A percentile compares a stretch with the other conserved stretches of the same genome.
phyloP scores from a whole-genome alignment of 1,284 basidiomycete species.

The Athelia psychrophila region DNA sequence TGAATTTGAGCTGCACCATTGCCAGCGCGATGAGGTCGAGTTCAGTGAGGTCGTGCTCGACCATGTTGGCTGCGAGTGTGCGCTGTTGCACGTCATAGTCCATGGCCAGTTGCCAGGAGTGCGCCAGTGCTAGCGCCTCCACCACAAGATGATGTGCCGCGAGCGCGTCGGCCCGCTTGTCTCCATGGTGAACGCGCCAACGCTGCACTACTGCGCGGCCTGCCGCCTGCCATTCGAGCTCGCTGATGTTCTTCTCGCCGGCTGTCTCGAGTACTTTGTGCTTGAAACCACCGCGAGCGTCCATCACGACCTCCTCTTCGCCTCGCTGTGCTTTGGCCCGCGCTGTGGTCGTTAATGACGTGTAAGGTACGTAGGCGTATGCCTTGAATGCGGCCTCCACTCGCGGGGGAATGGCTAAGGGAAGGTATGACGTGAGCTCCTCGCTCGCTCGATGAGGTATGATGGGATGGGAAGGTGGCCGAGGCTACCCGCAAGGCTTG shows the following conservation, averaged over 20 bases:
- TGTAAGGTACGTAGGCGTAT: slow-evolving; percentile 18
- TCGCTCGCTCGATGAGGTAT: not conserved
- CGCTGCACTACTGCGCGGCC: not conserved
- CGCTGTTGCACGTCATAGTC: slow-evolving; percentile 27
- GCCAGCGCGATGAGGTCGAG: not conserved
- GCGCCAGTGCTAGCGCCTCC: slow-evolving; percentile 2
- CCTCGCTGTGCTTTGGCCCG: slow-evolving; percentile 9
- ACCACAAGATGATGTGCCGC: slow-evolving; percentile 13
- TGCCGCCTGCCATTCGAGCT: slow-evolving; percentile 9
- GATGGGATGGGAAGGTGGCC: not conserved
- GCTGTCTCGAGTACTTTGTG: slow-evolving; percentile 5
- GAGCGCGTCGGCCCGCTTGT: not conserved
- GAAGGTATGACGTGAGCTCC: not conserved
- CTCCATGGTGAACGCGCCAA: not conserved
- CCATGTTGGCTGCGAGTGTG: slow-evolving; percentile 17
- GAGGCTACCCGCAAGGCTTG: not conserved
- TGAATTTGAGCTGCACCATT: too few species aligned
- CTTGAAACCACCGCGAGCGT: too few species aligned
- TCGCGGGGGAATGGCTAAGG: slow-evolving; percentile 11
- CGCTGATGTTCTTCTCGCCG: slow-evolving; percentile 8
- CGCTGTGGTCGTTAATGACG: slow-evolving; percentile 8
- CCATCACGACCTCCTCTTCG: slow-evolving; percentile 10
- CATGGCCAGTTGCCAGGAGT: slow-evolving; percentile 18
- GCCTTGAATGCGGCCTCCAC: slow-evolving; percentile 15
- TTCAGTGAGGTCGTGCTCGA: slow-evolving; percentile 8